Base-by-base conservation (phyloP, 2,329 filamentous ascomycete genomes). In the Fusarium haematococcum region DNA sequence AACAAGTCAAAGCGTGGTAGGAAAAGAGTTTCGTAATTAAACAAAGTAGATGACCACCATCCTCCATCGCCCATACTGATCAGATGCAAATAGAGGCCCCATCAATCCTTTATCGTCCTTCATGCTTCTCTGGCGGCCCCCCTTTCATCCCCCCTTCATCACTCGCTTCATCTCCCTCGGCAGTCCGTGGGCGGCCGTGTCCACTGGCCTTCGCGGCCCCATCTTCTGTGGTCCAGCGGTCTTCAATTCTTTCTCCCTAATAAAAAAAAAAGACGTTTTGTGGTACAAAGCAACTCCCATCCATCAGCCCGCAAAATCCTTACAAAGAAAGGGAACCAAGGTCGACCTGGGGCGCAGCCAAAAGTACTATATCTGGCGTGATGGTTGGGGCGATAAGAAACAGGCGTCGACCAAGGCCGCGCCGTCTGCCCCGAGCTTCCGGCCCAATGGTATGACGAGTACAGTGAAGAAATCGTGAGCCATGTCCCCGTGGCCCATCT, bases 31-130 rank as follows among this genome's bases (percentile, higher is more conserved):
- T 85, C 83, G 79, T 85, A 83, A 87, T 87, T 87, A 87, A 86
- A 87, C 85, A 87, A 85, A 82, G 84, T 87, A 86, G 84, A 84
- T 84, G 83, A 82, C 82, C 83, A 81, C 83, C 84, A 78, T 82
- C 82, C 79, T 72, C 76, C 78, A 65, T 78, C 77, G 78, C 78
- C 77, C 78, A 70, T 79, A 77, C 71, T 78, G 76, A 77, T 75
- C 75, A 79, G 77, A 81, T 81, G 80, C 71, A 80, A 80, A 75
- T 73, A 77, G 48, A 63, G 75, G 73, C 72, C 67, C 45, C 25
- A 18, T 30, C 16, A 30, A 63, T 70, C 63, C 59, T 68, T 58
- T 63, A 63, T 70, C 71, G 61, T 75, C 65, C 75, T 65, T 74
- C 70, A 65, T 70, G 67, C 63, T 52, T 76, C 59, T 70, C 59